A percentile compares a stretch with the other conserved stretches of the same genome.
These are phyloP conservation scores for Xylariales sp. DNA, from an alignment of 2,329 filamentous ascomycete genomes.

Conservation along the genomic window DNA sequence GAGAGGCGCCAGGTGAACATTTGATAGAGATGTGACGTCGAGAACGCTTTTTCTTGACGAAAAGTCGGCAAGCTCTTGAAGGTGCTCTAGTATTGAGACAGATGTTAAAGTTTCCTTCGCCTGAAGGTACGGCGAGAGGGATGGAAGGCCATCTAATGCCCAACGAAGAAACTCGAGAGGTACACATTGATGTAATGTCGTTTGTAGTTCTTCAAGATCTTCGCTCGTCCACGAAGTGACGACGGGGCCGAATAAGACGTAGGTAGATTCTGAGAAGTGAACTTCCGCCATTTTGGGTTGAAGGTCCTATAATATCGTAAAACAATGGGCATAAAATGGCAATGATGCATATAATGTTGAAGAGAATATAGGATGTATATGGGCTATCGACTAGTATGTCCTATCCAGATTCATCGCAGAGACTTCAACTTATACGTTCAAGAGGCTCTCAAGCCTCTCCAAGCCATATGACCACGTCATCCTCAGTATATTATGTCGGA, in stretches of 20 bases:
- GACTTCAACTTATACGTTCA: conserved; percentile 4
- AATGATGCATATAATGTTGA: conserved; percentile 1
- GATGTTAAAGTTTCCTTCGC: neutral
- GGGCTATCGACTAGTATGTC: neutral
- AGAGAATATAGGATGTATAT: neutral
- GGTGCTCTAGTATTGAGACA: conserved; percentile 10
- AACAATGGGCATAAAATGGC: neutral
- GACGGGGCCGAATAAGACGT: conserved; percentile 16
- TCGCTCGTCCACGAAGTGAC: conserved; percentile 15
- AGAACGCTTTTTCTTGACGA: conserved; percentile 2
- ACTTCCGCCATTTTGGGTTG: conserved; percentile 8
- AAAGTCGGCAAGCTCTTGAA: conserved; percentile 23
- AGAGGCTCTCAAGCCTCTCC: neutral
- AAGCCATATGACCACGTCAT: neutral
- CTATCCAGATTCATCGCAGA: neutral
- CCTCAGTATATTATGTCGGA: neutral
- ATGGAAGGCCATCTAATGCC: conserved; percentile 2
- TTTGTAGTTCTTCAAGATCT: conserved; percentile 12
- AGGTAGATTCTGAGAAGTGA: neutral
- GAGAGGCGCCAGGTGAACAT: conserved; percentile 18
- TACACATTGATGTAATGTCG: neutral
- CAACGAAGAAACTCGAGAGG: neutral
- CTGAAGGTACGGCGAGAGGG: conserved; percentile 1
- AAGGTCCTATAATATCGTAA: neutral
- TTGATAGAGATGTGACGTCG: conserved; percentile 7